Percentiles rank a stretch among this genome's conserved stretches.
Conservation (phyloP, 192 early-diverging fungal genomes). For the Gigaspora rosea region DNA sequence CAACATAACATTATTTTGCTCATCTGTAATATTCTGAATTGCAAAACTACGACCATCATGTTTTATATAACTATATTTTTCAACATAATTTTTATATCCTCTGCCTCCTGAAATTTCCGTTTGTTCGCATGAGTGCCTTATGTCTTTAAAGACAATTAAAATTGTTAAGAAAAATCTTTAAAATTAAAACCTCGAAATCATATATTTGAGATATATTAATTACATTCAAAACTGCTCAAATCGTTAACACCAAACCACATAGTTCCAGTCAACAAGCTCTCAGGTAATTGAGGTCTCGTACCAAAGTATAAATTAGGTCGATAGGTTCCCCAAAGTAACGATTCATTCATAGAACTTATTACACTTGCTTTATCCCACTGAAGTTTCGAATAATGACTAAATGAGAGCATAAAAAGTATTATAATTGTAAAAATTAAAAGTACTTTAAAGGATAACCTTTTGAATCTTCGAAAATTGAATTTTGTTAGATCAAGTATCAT, state of each 20-base stretch:
- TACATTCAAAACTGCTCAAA: too few species aligned
- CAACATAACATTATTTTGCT: conserved; percentile 61
- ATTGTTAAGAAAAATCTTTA: too few species aligned
- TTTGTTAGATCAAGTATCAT: too few species aligned
- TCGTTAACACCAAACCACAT: conserved; percentile 85
- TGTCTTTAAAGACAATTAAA: conserved; percentile 38
- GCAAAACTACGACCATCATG: conserved; percentile 85
- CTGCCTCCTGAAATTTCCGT: conserved; percentile 38
- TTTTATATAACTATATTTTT: conserved; percentile 81
- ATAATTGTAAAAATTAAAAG: too few species aligned
- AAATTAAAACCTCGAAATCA: too few species aligned
- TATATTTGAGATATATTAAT: too few species aligned
- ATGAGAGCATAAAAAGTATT: too few species aligned
- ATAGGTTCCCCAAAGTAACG: conserved; percentile 87
- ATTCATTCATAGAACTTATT: conserved; percentile 39
- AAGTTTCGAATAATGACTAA: neutral
- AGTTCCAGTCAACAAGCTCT: conserved; percentile 83
- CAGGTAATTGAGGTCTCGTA: conserved; percentile 70
- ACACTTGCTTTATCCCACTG: neutral
- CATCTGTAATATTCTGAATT: conserved; percentile 70
- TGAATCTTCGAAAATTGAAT: too few species aligned
- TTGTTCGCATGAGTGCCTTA: conserved; percentile 92
- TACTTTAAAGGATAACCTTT: too few species aligned
- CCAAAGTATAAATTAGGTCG: conserved; percentile 95
- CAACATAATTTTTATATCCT: conserved; percentile 50